Evolutionary conservation across 176 grass and related monocot genomes (phyloP).

Genomic region (Phoenix dactylifera): DNA sequence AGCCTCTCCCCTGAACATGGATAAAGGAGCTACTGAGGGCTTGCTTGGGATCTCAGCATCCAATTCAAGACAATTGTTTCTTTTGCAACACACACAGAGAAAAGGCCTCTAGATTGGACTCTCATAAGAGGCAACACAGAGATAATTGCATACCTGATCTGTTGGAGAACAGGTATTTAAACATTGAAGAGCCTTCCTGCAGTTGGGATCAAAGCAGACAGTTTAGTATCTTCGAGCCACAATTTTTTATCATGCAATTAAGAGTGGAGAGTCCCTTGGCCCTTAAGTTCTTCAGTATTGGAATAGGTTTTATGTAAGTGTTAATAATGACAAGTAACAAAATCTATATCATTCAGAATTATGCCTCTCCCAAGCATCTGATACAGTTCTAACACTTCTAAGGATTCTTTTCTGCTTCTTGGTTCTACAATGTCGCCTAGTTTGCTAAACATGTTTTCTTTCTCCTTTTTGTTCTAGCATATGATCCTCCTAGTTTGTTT

Average conservation of each 20-base stretch:
- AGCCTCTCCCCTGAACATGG: slow-evolving; percentile 53
- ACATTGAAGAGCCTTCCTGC: slow-evolving; percentile 86
- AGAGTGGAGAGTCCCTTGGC: slow-evolving; percentile 85
- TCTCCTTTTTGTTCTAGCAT: slow-evolving; percentile 32
- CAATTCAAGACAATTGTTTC: slow-evolving; percentile 87
- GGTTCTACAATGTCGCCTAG: slow-evolving; percentile 32
- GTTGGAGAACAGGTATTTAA: slow-evolving; percentile 77
- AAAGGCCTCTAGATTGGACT: slow-evolving; percentile 75
- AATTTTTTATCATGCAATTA: slow-evolving; percentile 79
- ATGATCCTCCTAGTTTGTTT: slow-evolving; percentile 67
- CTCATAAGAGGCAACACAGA: slow-evolving; percentile 81
- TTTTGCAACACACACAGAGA: slow-evolving; percentile 96
- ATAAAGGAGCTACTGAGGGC: slow-evolving; percentile 41
- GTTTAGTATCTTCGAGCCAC: slow-evolving; percentile 70
- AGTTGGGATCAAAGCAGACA: slow-evolving; percentile 79
- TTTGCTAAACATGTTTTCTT: slow-evolving; percentile 44
- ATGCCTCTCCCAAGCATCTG: slow-evolving; percentile 83
- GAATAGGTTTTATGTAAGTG: slow-evolving; percentile 67
- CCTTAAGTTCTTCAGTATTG: slow-evolving; percentile 61
- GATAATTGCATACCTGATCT: slow-evolving; percentile 93
- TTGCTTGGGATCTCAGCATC: slow-evolving; percentile 74
- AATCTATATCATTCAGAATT: slow-evolving; percentile 98
- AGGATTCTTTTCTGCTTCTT: slow-evolving; percentile 29
- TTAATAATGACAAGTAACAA: slow-evolving; percentile 78
- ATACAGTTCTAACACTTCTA: slow-evolving; percentile 61